Conservation (phyloP, 192 early-diverging fungal genomes). For the Spizellomyces sp. region DNA sequence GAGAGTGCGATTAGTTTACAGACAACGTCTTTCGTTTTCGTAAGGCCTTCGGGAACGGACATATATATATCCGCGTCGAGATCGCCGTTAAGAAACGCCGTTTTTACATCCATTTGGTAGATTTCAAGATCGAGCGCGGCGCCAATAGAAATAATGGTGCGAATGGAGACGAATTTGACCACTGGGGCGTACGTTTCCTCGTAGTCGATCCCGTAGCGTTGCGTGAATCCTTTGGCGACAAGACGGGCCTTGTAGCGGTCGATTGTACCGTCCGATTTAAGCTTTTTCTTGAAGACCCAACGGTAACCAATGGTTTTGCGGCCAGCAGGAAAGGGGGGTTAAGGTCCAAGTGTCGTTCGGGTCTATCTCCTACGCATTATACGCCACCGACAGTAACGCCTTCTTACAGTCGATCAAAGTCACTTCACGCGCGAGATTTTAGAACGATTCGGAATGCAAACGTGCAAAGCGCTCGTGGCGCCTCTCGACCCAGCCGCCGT, state of each 20-base stretch:
- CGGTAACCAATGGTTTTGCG: constrained; percentile 25
- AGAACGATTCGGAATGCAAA: background rate
- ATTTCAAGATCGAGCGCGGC: constrained; percentile 16
- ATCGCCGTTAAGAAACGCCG: constrained; percentile 37
- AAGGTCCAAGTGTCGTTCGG: too few relatives aligned
- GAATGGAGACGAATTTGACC: constrained; percentile 26
- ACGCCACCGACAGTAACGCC: too few relatives aligned
- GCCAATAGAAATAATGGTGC: constrained; percentile 20
- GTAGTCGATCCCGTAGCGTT: constrained; percentile 38
- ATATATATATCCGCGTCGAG: constrained; percentile 37
- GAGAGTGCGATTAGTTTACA: background rate
- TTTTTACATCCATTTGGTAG: constrained; percentile 37
- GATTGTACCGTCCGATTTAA: constrained; percentile 28
- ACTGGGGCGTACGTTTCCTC: constrained; percentile 49
- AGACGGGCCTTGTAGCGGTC: constrained; percentile 33
- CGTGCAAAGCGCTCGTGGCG: background rate
- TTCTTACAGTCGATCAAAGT: background rate
- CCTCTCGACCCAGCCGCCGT: background rate
- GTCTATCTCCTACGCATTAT: too few relatives aligned
- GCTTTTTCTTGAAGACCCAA: constrained; percentile 37
- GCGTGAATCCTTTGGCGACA: constrained; percentile 40
- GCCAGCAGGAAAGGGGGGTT: background rate
- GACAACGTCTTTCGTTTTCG: background rate
- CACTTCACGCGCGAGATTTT: background rate
- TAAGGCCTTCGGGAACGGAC: constrained; percentile 31